Conservation (phyloP, 2,329 filamentous ascomycete species). For the Cercospora sp. region DNA sequence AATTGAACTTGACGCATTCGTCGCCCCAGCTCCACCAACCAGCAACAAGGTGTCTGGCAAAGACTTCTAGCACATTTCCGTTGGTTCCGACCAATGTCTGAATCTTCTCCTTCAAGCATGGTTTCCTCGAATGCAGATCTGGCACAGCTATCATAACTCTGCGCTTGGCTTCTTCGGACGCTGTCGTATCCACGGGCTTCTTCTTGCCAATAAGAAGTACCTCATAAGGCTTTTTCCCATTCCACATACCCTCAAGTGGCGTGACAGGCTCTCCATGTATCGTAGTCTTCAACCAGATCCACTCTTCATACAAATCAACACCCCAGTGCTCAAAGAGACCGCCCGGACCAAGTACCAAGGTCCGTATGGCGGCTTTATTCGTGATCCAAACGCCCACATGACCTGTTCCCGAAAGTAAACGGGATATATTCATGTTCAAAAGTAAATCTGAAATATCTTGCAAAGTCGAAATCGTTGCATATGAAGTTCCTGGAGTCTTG, state of each 20-base stretch:
- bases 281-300: conserved; percentile 78
- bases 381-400: conserved; percentile 76
- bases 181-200: neutral
- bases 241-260: conserved; percentile 60
- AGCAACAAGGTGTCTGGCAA: conserved; percentile 70
- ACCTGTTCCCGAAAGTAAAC: conserved; percentile 55
- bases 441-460: conserved; percentile 49
- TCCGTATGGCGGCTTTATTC: conserved; percentile 62
- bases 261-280: conserved; percentile 64
- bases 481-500: conserved; percentile 37
- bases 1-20: conserved; percentile 70
- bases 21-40: conserved; percentile 81
- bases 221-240: conserved; percentile 70
- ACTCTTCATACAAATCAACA: conserved; percentile 66
- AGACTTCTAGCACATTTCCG: conserved; percentile 70
- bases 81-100: conserved; percentile 54
- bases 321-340: conserved; percentile 69
- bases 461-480: conserved; percentile 45
- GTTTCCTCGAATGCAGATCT: conserved; percentile 77
- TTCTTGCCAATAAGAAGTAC: conserved; percentile 62
- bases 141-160: conserved; percentile 70
- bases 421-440: conserved; percentile 50
- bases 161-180: conserved; percentile 37
- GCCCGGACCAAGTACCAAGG: conserved; percentile 55
- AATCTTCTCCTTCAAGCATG: conserved; percentile 65